A percentile compares a stretch with the other conserved stretches of the same genome.
Conservation (phyloP, 495 filamentous ascomycete species). For the Rhypophila decipiens region DNA sequence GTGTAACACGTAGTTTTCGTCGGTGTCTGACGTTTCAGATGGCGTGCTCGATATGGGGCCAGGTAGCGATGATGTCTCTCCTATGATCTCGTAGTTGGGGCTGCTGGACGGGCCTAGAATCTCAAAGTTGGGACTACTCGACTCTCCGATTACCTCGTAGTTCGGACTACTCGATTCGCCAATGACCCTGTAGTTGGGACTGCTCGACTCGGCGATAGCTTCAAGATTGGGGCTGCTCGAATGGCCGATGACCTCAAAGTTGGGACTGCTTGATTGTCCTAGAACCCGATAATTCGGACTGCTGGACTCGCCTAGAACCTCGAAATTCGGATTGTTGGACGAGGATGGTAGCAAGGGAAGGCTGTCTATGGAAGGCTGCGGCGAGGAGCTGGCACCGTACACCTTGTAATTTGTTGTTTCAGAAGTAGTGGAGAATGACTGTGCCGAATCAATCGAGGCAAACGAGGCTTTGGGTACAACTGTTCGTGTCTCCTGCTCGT, state of each 20-base stretch:
- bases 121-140: neutral
- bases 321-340: slow-evolving; percentile 34
- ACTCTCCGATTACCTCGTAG: neutral
- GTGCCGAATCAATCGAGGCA: slow-evolving; percentile 25
- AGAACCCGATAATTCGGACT: slow-evolving; percentile 13
- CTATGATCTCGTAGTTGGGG: slow-evolving; percentile 11
- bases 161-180: neutral
- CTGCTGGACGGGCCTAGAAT: neutral
- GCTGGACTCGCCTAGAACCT: slow-evolving; percentile 34
- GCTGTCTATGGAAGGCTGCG: slow-evolving; percentile 30
- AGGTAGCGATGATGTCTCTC: slow-evolving; percentile 23
- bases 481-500: slow-evolving; percentile 18
- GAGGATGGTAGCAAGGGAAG: slow-evolving; percentile 24
- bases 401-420: slow-evolving; percentile 51
- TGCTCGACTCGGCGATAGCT: too few species aligned
- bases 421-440: slow-evolving; percentile 38
- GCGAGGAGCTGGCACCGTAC: slow-evolving; percentile 29
- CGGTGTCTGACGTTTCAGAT: slow-evolving; percentile 18
- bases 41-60: slow-evolving; percentile 21
- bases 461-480: slow-evolving; percentile 40
- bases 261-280: slow-evolving; percentile 14
- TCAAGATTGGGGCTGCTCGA: too few species aligned
- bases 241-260: neutral
- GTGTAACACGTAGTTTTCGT: slow-evolving; percentile 42
- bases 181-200: too few species aligned